Evolutionary conservation across 2,329 filamentous ascomycete species (phyloP), one percentile per base, ranked within the genome.

Genomic region (Monosporascus cannonballus): DNA sequence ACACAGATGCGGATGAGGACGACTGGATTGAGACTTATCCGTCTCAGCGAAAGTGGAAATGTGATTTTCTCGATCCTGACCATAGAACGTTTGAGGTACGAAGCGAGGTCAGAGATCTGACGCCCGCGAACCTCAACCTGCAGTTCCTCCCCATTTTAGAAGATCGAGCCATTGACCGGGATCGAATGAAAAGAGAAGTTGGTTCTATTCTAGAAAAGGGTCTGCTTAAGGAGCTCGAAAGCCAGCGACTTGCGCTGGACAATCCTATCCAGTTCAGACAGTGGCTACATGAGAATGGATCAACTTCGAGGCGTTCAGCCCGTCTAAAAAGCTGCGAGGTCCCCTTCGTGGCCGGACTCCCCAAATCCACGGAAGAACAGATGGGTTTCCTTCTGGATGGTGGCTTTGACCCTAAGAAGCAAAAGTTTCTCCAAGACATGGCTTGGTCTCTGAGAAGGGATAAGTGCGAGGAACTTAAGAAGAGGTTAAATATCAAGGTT

Each of bases 131-230:
- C 0, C 69, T 92, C 0, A 89, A 91, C 60, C 69, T 79, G 1
- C 85, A 89, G 27, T 83, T 90, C 48, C 76, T 93, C 2, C 81
- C 84, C 0, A 81, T 93, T 0, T 69, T 93, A 0, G 73, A 83
- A 18, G 80, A 86, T 36, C 75, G 83, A 30, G 80, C 85, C 0
- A 71, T 74, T 0, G 60, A 80, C 9, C 63, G 63, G 14, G 20
- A 17, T 0, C 50, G 47, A 0, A 81, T 85, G 78, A 71, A 73
- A 6, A 47, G 69, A 0, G 65, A 68, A 0, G 71, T 92, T 0
- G 71, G 73, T 0, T 54, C 70, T 0, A 69, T 84, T 6, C 71
- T 89, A 4, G 64, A 62, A 0, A 65, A 74, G 0, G 75, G 77
- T 1, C 68, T 90, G 0, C 61, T 74, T 1, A 63, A 69, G 1